A percentile compares a stretch with the other conserved stretches of the same genome.
phyloP scores from a whole-genome alignment of 2,329 filamentous ascomycete species.

The Spiromastix sp. region DNA sequence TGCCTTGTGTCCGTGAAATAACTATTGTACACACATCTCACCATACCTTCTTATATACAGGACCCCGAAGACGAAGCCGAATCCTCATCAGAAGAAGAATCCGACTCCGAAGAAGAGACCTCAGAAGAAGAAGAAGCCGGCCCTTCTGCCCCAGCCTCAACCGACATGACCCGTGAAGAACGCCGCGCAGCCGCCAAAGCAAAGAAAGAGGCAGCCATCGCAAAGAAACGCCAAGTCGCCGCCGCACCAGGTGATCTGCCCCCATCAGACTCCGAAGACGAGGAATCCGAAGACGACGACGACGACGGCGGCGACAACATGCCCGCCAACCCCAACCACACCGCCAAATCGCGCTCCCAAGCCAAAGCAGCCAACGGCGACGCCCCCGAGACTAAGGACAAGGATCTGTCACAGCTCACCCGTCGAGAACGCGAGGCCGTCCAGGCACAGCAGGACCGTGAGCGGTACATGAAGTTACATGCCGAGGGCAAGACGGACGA shows the following conservation, averaged over 20 bases:
- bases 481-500: slow-evolving; percentile 95
- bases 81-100: slow-evolving; percentile 43
- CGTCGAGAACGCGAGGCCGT: slow-evolving; percentile 66
- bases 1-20: no score
- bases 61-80: slow-evolving; percentile 24
- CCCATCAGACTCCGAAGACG: slow-evolving; percentile 54
- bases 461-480: slow-evolving; percentile 84
- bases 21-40: no score
- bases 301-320: slow-evolving; percentile 30
- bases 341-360: slow-evolving; percentile 56
- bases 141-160: slow-evolving; percentile 35
- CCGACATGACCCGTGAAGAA: slow-evolving; percentile 67
- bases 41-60: slow-evolving; percentile 14
- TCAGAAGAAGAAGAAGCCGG: slow-evolving; percentile 37
- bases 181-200: slow-evolving; percentile 81
- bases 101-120: slow-evolving; percentile 40
- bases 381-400: slow-evolving; percentile 37
- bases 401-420: slow-evolving; percentile 46
- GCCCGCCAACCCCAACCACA: slow-evolving; percentile 86
- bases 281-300: slow-evolving; percentile 30
- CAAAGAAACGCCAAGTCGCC: slow-evolving; percentile 57
- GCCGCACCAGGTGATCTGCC: slow-evolving; percentile 82
- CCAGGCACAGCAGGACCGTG: slow-evolving; percentile 78
- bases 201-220: slow-evolving; percentile 80
- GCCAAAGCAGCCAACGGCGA: slow-evolving; percentile 36